Evolutionary conservation across 2,329 filamentous ascomycete genomes (phyloP), one percentile per base, ranked within the genome.

Genomic region (Cadophora sp.): DNA sequence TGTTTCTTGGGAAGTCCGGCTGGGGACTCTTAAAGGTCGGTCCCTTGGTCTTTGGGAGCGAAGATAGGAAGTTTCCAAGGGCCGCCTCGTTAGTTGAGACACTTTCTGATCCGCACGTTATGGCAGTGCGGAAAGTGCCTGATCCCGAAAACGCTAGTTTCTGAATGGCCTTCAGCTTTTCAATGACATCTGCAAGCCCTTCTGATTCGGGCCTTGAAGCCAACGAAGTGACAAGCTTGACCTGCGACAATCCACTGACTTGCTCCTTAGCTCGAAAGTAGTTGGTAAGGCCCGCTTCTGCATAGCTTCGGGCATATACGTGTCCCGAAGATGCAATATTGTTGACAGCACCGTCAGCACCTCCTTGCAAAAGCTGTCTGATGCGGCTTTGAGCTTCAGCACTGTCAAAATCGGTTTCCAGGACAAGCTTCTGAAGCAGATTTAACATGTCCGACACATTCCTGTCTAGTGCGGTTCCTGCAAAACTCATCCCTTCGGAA

Each of bases 381-480:
- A 98, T 92, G 77, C 95, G 92, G 62, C 89, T 86, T 27, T 94
- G 89, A 1, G 94, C 93, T 74, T 93, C 90, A 0, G 92, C 86
- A 69, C 91, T 91, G 73, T 94, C 92, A 76, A 99, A 99, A 78
- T 98, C 88, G 1, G 96, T 97, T 74, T 97, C 94, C 31, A 91
- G 82, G 16, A 98, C 87, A 12, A 99, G 83, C 64, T 89, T 92
- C 51, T 89, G 89, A 31, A 99, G 82, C 14, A 99, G 86, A 56
- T 95, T 89, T 75, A 97, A 93, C 94, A 99, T 97, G 65, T 91
- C 91, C 0, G 93, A 91, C 1, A 99, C 88, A 74, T 99, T 97
- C 71, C 91, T 87, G 77, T 99, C 95, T 46, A 99, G 81, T 0
- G 94, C 94, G 83, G 92, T 97, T 19, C 96, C 95, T 3, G 90